Conservation (phyloP, 805 yeast genomes). For the Jamesozyma piceae region DNA sequence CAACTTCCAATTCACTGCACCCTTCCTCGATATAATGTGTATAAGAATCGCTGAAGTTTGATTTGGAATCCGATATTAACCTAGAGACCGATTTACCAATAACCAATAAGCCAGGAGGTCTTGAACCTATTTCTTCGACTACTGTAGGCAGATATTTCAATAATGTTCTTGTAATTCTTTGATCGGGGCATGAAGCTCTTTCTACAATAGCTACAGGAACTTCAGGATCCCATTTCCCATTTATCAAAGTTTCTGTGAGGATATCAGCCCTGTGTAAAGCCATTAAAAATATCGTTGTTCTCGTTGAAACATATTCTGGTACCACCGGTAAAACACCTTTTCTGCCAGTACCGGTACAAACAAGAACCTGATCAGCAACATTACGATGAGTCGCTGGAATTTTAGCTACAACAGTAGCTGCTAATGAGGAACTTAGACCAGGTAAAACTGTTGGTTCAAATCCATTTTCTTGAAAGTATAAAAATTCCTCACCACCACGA, state of each 20-base stretch:
- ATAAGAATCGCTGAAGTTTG: conserved; percentile 16
- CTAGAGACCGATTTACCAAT: conserved; percentile 72
- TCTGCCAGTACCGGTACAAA: conserved; percentile 92
- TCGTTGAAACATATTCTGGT: conserved; percentile 59
- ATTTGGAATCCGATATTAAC: conserved; percentile 11
- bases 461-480: conserved; percentile 60
- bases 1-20: conserved; percentile 15
- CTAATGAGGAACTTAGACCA: conserved; percentile 82
- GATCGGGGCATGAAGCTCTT: conserved; percentile 90
- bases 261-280: conserved; percentile 61
- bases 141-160: conserved; percentile 61
- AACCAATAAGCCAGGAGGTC: conserved; percentile 88
- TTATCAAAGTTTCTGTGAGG: conserved; percentile 44
- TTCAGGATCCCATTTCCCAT: conserved; percentile 54
- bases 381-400: conserved; percentile 91
- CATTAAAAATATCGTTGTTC: conserved; percentile 88
- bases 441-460: conserved; percentile 68
- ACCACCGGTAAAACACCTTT: conserved; percentile 70
- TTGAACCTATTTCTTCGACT: conserved; percentile 64
- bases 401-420: conserved; percentile 72
- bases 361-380: conserved; percentile 82
- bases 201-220: conserved; percentile 82
- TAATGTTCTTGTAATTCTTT: conserved; percentile 69
- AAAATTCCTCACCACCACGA: conserved; percentile 87
- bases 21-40: conserved; percentile 32